Base-by-base conservation (phyloP, 441 rosid species). In the Biscutella auriculata region DNA sequence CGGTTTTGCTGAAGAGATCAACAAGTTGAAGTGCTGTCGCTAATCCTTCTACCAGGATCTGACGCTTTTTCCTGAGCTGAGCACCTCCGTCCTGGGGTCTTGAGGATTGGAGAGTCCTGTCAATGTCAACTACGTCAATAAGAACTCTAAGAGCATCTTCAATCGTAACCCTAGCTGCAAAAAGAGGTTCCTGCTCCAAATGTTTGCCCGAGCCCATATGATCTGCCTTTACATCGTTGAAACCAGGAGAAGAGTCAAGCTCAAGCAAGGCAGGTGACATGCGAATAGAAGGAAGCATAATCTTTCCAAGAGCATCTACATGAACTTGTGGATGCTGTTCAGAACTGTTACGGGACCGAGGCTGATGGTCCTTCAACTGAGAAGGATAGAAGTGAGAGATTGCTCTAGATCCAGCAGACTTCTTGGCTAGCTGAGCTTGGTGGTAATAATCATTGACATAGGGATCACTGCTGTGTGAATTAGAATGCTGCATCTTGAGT, bases 401-500 rank as follows among this genome's bases (percentile, higher is more conserved):
- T 16, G 57, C 48, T 76, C 83, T 78, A 44, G 94, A 70, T 43
- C 87, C 95, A 0, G 79, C 7, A 58, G 88, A 75, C 59, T 69
- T 79, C 76, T 81, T 82, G 47, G 90, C 87, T 63, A 89, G 83
- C 53, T 79, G 69, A 62, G 98, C 98, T 77, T 84, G 98, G 69
- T 89, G 95, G 73, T 93, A 93, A 71, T 89, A 93, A 70, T 93
- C 98, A 72, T 84, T 88, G 41, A 84, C 58, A 46, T 93, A 93
- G 2, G 90, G 93, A 63, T 93, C 98, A 67, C 67, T 93, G 75
- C 85, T 73, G 73, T 89, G 98, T 5, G 90, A 76, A 29, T 94
- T 74, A 12, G 90, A 78, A 76, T 87, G 98, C 83, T 93, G 97
- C 96, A 93, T 84, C 73, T 85, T 93, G 57, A 93, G 83, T 51